Evolutionary conservation across 2,329 filamentous ascomycete genomes (phyloP), one percentile per base, ranked within the genome.

Genomic region (Aspergillus novoparasiticus): DNA sequence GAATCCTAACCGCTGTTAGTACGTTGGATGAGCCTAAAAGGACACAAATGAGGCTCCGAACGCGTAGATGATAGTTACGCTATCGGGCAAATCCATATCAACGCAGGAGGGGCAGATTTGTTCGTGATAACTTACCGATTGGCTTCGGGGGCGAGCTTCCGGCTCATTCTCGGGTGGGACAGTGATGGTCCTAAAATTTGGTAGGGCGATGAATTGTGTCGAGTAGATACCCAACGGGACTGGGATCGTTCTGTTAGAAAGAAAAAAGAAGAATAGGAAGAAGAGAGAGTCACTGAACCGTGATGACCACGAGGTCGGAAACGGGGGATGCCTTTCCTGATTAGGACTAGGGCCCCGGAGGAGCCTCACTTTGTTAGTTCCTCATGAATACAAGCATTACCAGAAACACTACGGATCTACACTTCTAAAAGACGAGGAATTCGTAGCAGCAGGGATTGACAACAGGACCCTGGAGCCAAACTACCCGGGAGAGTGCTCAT

Each of bases 71-170:
- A 23, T 34, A 55, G 34, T n/a, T 39, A 21, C 51, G 51, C 32
- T 54, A 34, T 26, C 26, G 57, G 23, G 46, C 9, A 54, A 36
- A 45, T 51, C 41, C 11, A 43, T 59, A 59, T 26, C 53, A 46
- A 58, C 8, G 21, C 39, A 21, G 69, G 71, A 73, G 73, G 72
- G 74, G 74, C 68, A 73, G 64, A 67, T 60, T 65, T 64, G 39
- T 54, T 61, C 63, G 56, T 48, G 59, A 53, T 62, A 60, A 85
- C 90, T 78, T 84, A 96, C 93, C 93, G 91, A 87, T 98, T 98
- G 85, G 97, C 94, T 91, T 99, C 95, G 83, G 95, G 94, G 85
- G 94, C 94, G 87, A 98, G 91, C 89, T 97, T 98, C 68, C 77
- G 76, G 76, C 77, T 79, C 77, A 79, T 79, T 74, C 77, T 79